Evolutionary conservation across 768 basidiomycete genomes (phyloP), one percentile per base, ranked within the genome.

Genomic region (Mycena rosella): DNA sequence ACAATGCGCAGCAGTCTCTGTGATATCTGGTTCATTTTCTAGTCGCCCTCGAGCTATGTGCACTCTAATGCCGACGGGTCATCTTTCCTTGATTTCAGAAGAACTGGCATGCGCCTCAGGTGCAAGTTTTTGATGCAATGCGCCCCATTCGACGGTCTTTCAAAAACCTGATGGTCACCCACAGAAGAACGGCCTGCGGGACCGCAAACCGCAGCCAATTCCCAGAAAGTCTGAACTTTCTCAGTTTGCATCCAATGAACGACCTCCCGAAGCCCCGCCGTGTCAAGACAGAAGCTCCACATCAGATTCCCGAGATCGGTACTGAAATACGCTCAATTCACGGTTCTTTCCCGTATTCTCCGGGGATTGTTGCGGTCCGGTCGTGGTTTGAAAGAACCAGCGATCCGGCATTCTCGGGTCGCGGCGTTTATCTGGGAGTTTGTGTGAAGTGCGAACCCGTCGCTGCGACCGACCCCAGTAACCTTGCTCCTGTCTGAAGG

Each of bases 41-140:
- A 6, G n/a, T 44, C 29, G 42, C 26, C 30, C 24, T 47, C 30
- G 44, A 52, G 34, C 17, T 65, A 65, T 17, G 48, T 56, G 58
- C 63, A 44, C 63, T 65, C 56, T 65, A 65, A 58, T 65, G 56
- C 63, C 63, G 63, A 51, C 63, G 63, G 63, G 30, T 58, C 55
- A 45, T 49, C 47, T 55, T 48, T 63, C 24, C 20, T 45, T 61
- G 49, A 56, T 63, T 45, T 51, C n/a, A 44, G 26, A 10, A 42
- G 17, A 45, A 20, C n/a, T n/a, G n/a, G n/a, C n/a, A n/a, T 42
- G 40, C 38, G 22, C 54, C 17, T 4, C 20, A 6, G 24, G 27
- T 22, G 13, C 47, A 40, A 32, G 34, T 22, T 20, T 49, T 20
- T 42, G 45, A 63, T 34, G 24, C 26, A 24, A 54, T 32, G 30